Evolutionary conservation across 805 yeast species (phyloP), one percentile per base, ranked within the genome.

Genomic region (Candida sithepensis): DNA sequence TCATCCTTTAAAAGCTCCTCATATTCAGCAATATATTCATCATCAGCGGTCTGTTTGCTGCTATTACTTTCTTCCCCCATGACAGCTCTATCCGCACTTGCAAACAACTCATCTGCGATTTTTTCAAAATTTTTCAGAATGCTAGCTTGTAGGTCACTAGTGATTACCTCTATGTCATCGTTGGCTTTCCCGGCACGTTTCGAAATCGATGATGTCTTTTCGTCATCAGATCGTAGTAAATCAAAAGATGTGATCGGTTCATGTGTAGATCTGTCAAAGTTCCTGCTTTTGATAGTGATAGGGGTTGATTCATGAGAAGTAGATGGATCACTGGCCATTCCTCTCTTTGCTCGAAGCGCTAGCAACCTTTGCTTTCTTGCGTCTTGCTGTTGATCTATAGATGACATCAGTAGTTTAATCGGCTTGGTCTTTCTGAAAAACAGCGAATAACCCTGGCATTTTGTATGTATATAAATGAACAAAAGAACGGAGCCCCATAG

Each of bases 1-100:
- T 70, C 68, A 0, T 64, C 67, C 30, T 66, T 59, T 8, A 79
- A 49, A 48, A 70, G 74, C 66, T 55, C 51, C 62, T 69, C 60
- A 71, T 55, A 59, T 67, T 53, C 60, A 2, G 33, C 41, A 4
- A 51, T 47, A 9, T 44, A 41, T 16, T 52, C 56, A 36, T 30
- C 37, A 20, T 43, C 40, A 5, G 32, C 37, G n/a, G 32, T 23
- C 18, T 21, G 8, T 5, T 43, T n/a, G 16, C 14, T 30, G 13
- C 32, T 39, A 8, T 24, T 36, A 20, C 36, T 33, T n/a, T 30
- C 20, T 16, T 32, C 39, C 22, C 8, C 22, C n/a, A n/a, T 20
- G 36, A 37, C 44, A 16, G 30, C 24, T 20, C 24, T 26, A 14
- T 32, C 23, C 39, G 47, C n/a, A 1, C 38, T 37, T 7, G 34